These are phyloP conservation scores for Asterochloris sp. DNA, from an alignment of 139 green algal genomes.

Conservation along the genomic window DNA sequence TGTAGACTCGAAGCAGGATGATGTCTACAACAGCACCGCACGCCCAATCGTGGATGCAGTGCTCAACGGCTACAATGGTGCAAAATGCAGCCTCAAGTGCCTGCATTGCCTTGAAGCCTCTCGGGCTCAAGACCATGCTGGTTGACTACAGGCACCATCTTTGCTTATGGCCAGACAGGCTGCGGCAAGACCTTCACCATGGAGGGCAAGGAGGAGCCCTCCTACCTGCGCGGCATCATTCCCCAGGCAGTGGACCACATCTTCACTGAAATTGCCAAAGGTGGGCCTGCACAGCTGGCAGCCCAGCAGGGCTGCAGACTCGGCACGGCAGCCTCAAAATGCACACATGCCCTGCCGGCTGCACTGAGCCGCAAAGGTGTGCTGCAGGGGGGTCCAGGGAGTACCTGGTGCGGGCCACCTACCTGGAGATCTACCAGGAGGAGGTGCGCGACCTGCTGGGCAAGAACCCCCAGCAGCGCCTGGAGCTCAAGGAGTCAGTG, in stretches of 20 bases:
- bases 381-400: conserved; percentile 38
- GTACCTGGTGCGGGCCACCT: conserved; percentile 77
- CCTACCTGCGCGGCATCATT: conserved; percentile 69
- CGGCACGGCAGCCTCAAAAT: too few species aligned
- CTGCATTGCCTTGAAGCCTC: neutral
- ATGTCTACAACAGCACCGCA: conserved; percentile 69
- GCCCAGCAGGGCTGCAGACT: too few species aligned
- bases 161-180: conserved; percentile 73
- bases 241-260: conserved; percentile 70
- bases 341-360: too few species aligned
- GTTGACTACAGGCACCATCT: conserved; percentile 35
- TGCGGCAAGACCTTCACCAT: conserved; percentile 74
- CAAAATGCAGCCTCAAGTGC: conserved; percentile 4
- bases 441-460: conserved; percentile 64
- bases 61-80: conserved; percentile 84
- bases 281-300: neutral
- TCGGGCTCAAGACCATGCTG: neutral
- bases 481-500: conserved; percentile 73
- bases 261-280: conserved; percentile 42
- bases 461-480: conserved; percentile 56
- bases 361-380: neutral
- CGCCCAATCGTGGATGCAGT: conserved; percentile 71
- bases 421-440: conserved; percentile 93
- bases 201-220: conserved; percentile 36
- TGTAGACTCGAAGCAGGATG: conserved; percentile 46